phyloP scores from a whole-genome alignment of 83 land plant species.

The Picea engelmannii region DNA sequence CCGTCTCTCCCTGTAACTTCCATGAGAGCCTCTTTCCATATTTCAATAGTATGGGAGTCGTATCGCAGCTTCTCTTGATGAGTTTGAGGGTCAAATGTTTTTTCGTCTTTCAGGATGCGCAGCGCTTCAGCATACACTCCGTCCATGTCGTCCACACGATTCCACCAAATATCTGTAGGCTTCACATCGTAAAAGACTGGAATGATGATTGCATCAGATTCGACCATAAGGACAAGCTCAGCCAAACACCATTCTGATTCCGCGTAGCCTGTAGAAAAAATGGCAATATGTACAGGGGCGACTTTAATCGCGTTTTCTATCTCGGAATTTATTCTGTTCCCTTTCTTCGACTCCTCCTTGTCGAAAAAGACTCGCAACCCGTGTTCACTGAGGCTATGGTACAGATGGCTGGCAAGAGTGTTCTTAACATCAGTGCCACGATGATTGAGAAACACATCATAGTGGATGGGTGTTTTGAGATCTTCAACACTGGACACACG shows the following conservation, averaged over 20 bases:
- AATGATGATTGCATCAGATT: too few species aligned
- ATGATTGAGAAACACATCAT: background rate
- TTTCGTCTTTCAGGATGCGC: too few species aligned
- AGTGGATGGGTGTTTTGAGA: background rate
- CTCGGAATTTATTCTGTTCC: background rate
- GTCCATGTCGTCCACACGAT: too few species aligned
- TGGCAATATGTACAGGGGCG: background rate
- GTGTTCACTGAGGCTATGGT: background rate
- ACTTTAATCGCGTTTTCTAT: background rate
- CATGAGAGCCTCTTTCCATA: too few species aligned
- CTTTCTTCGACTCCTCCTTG: background rate
- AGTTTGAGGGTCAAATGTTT: too few species aligned
- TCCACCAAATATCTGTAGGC: too few species aligned
- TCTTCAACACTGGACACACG: too few species aligned
- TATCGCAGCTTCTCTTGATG: too few species aligned
- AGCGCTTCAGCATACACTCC: too few species aligned
- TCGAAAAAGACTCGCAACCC: background rate
- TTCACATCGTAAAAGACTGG: too few species aligned
- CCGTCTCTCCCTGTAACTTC: too few species aligned
- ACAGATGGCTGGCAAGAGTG: background rate
- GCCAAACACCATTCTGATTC: background rate
- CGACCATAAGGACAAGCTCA: background rate
- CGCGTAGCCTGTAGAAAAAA: background rate
- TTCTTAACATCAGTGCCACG: background rate
- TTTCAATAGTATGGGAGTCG: too few species aligned